Percentiles rank a stretch among this genome's conserved stretches.
Conservation (phyloP, 108 stramenopile genomes). For the Cyclotella choctawhatcheeana region DNA sequence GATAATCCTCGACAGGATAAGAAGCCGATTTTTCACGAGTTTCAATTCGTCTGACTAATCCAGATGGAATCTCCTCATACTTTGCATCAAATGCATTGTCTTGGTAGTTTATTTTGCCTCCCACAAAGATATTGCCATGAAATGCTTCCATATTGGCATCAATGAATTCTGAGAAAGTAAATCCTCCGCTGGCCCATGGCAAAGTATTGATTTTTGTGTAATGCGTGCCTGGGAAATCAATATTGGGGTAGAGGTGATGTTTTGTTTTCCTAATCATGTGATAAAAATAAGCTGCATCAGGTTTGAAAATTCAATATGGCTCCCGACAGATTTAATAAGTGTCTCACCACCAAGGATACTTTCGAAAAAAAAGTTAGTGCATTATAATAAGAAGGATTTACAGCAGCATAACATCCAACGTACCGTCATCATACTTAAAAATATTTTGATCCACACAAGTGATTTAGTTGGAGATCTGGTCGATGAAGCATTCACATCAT, state of each 20-base stretch:
- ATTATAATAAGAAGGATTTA: background rate
- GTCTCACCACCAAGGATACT: conserved; percentile 64
- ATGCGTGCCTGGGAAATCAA: conserved; percentile 61
- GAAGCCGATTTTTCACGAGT: conserved; percentile 7
- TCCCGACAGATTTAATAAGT: background rate
- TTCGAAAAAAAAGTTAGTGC: background rate
- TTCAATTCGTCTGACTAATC: conserved; percentile 53
- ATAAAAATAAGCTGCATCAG: background rate
- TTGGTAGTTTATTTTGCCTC: conserved; percentile 60
- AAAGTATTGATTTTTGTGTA: conserved; percentile 31
- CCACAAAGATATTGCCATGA: conserved; percentile 58
- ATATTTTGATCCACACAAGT: too few relatives aligned
- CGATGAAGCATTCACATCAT: background rate
- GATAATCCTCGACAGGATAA: conserved; percentile 24
- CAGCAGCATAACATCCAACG: background rate
- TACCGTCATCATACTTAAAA: conserved; percentile 69
- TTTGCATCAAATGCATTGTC: conserved; percentile 43
- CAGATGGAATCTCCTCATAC: conserved; percentile 68
- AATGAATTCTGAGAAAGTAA: conserved; percentile 66
- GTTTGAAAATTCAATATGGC: background rate
- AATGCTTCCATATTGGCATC: conserved; percentile 49
- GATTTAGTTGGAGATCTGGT: too few relatives aligned
- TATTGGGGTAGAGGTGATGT: conserved; percentile 47
- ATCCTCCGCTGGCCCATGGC: conserved; percentile 48
- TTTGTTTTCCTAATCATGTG: conserved; percentile 43